Evolutionary conservation across 768 basidiomycete species (phyloP), one percentile per base, ranked within the genome.

Genomic region (Tremella yokohamensis): DNA sequence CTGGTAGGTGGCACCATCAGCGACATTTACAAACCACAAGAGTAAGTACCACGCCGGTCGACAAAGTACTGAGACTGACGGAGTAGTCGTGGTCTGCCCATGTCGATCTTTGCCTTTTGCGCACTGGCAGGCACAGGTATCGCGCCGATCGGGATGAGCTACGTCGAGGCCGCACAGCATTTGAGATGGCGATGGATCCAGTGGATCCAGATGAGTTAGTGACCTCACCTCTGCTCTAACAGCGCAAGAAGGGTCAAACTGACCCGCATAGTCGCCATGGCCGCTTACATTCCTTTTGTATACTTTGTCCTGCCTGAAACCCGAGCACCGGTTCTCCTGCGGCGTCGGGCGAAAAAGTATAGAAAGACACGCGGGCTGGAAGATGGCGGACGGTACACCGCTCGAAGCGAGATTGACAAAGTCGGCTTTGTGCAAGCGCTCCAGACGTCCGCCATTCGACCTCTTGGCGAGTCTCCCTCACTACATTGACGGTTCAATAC

Each of bases 131-230:
- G 83, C 0, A 83, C 82, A 0, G 87, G 84, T 0, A 37, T 89
- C 0, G 88, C 84, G 2, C 84, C 88, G 0, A 69, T 87, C 0
- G 69, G 81, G 2, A 83, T 84, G 20, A 85, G 85, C 13, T 78
- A 58, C 60, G 72, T 87, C 19, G 85, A 87, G 66, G 80, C 82
- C 60, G 82, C 84, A 58, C 68, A 78, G 0, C 77, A 76, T 18
- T 71, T 89, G 1, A 80, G 80, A 61, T 90, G 89, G 87, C 79
- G 87, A 24, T 90, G 88, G 87, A 88, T 92, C 22, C 84, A 89
- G 66, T 90, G 88, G 88, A 81, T 88, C 8, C 84, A 84, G 61
- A 78, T 84, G 66, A 87, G 68, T 68, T 25, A 55, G 68, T 57
- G 0, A 8, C 2, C 3, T 38, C 8, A n/a, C 18, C 24, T 42